These are phyloP conservation scores for Trichosporon sp. DNA, from an alignment of 1,284 basidiomycete species.

Conservation along the genomic window DNA sequence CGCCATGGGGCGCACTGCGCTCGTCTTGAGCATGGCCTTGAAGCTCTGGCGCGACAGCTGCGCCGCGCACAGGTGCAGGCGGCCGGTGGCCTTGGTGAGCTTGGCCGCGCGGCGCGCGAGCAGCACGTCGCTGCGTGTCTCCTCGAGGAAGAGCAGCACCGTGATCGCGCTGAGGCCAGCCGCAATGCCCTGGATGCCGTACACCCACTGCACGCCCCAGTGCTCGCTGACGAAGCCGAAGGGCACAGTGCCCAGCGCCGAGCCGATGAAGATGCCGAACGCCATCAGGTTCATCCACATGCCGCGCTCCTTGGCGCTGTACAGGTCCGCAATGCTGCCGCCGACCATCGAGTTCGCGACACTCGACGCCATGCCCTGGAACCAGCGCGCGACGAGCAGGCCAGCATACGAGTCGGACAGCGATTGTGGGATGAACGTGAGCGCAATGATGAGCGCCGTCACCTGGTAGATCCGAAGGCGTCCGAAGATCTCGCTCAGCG, in stretches of 20 bases:
- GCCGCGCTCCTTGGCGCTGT: constrained; percentile 45
- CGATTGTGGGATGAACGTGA: constrained; percentile 47
- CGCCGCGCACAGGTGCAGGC: constrained; percentile 38
- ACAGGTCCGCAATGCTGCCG: constrained; percentile 48
- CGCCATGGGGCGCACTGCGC: constrained; percentile 40
- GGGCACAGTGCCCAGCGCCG: constrained; percentile 25
- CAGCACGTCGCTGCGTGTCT: constrained; percentile 52
- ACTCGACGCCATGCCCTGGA: constrained; percentile 38
- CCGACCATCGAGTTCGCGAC: constrained; percentile 46
- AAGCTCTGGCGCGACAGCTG: constrained; percentile 45
- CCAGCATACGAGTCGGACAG: constrained; percentile 36
- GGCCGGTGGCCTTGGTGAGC: constrained; percentile 48
- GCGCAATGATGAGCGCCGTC: constrained; percentile 30
- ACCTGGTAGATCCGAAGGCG: constrained; percentile 41
- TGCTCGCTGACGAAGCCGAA: constrained; percentile 35
- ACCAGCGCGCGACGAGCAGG: constrained; percentile 42
- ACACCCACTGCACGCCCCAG: constrained; percentile 40
- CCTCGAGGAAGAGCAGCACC: constrained; percentile 42
- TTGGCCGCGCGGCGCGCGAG: constrained; percentile 45
- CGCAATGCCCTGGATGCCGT: constrained; percentile 35
- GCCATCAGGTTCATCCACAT: constrained; percentile 50
- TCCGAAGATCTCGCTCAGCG: constrained; percentile 42
- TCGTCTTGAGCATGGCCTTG: constrained; percentile 36
- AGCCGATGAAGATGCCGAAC: constrained; percentile 45
- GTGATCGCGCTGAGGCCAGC: constrained; percentile 33